Percentiles rank a stretch among this genome's conserved stretches.
Evolutionary conservation across 192 early-diverging fungal species (phyloP).

Genomic region (Coemansia sp.): DNA sequence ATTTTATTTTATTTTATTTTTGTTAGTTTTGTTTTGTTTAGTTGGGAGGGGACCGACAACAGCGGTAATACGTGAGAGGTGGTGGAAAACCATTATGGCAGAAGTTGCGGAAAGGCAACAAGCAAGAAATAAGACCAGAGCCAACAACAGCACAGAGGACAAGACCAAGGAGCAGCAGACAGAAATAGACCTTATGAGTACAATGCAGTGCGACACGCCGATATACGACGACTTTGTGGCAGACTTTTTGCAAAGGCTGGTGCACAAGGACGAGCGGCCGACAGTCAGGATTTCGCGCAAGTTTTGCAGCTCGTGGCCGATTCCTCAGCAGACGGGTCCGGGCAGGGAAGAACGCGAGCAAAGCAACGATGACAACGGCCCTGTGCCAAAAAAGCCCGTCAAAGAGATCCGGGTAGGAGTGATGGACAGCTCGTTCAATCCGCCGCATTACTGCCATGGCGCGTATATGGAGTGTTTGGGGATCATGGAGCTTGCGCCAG

Average conservation of each 20-base stretch:
- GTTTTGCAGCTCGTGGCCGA: constrained; percentile 39
- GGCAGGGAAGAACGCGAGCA: background rate
- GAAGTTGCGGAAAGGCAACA: background rate
- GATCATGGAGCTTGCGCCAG: constrained; percentile 18
- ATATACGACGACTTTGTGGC: constrained; percentile 42
- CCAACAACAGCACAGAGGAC: background rate
- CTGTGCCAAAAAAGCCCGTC: too few species aligned
- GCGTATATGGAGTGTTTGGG: constrained; percentile 50
- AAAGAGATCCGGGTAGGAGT: constrained; percentile 48
- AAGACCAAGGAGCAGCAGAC: constrained; percentile 8
- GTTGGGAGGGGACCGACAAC: background rate
- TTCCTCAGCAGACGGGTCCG: constrained; percentile 1
- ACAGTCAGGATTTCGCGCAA: constrained; percentile 28
- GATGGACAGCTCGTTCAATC: constrained; percentile 80
- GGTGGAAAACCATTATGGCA: background rate
- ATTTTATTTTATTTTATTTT: background rate
- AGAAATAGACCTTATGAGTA: constrained; percentile 23
- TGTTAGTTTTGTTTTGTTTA: background rate
- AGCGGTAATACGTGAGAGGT: background rate
- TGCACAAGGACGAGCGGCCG: background rate
- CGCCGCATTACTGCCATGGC: constrained; percentile 60
- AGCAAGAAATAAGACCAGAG: background rate
- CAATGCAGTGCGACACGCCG: constrained; percentile 39
- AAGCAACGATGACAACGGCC: background rate
- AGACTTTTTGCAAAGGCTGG: constrained; percentile 15